Percentiles rank a stretch among this genome's conserved stretches.
These are phyloP conservation scores for Globisporangium yorkense DNA, from an alignment of 352 stramenopile genomes.

Conservation along the genomic window DNA sequence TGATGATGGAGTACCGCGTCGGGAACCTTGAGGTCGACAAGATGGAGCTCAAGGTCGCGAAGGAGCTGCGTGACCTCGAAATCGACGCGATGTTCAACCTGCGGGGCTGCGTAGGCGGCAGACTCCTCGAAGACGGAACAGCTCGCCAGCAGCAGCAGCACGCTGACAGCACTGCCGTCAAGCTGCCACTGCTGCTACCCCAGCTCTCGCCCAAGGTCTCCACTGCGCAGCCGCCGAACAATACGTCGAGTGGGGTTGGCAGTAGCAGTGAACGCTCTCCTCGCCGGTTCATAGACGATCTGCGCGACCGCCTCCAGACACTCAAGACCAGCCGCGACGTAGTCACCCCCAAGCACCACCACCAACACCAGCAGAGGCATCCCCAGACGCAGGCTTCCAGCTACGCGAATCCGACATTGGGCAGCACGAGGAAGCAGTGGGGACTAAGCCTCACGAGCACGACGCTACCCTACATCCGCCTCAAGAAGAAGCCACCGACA, in stretches of 20 bases:
- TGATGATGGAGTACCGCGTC: slow-evolving; percentile 84
- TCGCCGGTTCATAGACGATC: slow-evolving; percentile 21
- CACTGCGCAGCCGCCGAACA: neutral
- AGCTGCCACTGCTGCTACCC: slow-evolving; percentile 3
- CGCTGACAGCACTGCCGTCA: neutral
- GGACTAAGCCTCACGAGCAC: slow-evolving; percentile 51
- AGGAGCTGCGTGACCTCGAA: slow-evolving; percentile 21
- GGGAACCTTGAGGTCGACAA: slow-evolving; percentile 90
- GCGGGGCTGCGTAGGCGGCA: neutral
- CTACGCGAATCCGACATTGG: neutral
- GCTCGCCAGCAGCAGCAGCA: neutral
- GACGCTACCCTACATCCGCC: slow-evolving; percentile 58
- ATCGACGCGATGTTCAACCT: neutral
- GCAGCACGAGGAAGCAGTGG: slow-evolving; percentile 33
- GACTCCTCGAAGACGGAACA: neutral
- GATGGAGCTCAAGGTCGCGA: slow-evolving; percentile 72
- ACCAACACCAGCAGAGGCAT: neutral
- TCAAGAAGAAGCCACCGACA: slow-evolving; percentile 50
- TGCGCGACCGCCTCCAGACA: slow-evolving; percentile 24
- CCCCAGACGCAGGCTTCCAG: neutral
- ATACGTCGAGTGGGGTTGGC: neutral
- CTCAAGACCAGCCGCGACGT: slow-evolving; percentile 7
- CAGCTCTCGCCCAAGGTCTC: slow-evolving; percentile 10
- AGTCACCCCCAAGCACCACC: neutral
- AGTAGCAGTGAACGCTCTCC: neutral